Conservation (phyloP, 2,329 filamentous ascomycete genomes). For the Aureobasidium lini region DNA sequence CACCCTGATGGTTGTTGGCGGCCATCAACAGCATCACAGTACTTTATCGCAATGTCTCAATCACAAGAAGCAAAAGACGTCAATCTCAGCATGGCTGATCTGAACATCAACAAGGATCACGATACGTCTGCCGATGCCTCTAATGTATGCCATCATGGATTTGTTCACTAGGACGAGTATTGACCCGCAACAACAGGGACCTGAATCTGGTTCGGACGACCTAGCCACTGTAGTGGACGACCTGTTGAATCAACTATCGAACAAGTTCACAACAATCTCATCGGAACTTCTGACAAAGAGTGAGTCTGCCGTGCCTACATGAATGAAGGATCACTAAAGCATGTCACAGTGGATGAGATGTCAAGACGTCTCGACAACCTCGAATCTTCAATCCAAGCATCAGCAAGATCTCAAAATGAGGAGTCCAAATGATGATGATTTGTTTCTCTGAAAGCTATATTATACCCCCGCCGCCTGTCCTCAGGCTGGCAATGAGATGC, state of each 20-base stretch:
- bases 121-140: background rate
- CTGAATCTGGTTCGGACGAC: constrained; percentile 51
- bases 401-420: constrained; percentile 9
- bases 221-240: constrained; percentile 78
- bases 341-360: constrained; percentile 79
- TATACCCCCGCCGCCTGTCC: background rate
- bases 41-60: background rate
- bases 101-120: constrained; percentile 12
- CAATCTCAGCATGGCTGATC: constrained; percentile 5
- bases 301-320: constrained; percentile 36
- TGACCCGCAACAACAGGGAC: constrained; percentile 6
- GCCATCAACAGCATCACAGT: background rate
- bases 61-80: background rate
- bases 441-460: background rate
- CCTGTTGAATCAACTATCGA: constrained; percentile 72
- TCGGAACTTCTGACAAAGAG: constrained; percentile 84
- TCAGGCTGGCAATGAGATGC: background rate
- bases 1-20: background rate
- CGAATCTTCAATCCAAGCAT: constrained; percentile 60
- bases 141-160: background rate
- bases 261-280: constrained; percentile 78
- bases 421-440: background rate
- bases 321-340: constrained; percentile 10
- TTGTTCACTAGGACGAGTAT: background rate
- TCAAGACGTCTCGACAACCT: constrained; percentile 75